Evolutionary conservation across 2,329 filamentous ascomycete species (phyloP), one percentile per base, ranked within the genome.

Genomic region (Colletotrichum aenigma): DNA sequence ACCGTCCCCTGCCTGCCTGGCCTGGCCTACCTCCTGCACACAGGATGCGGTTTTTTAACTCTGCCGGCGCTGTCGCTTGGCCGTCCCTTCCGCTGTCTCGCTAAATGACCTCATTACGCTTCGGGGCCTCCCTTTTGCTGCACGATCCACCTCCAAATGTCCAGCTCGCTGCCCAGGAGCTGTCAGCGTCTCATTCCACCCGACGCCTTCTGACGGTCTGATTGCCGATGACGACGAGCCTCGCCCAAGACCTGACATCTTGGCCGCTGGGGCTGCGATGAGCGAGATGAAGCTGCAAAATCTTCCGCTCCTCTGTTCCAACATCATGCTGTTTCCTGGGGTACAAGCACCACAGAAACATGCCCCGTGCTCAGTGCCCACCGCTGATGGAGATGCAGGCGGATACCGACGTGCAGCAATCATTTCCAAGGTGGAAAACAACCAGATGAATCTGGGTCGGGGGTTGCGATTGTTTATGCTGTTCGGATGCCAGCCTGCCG

Each of bases 41-140:
- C 15, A 28, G 30, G 8, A n/a, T 15, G 26, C 13, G 18, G 43
- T 61, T 55, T 30, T 71, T 62, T n/a, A 62, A 28, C 55, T 71
- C 66, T 61, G 67, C 38, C 56, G 34, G 30, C 38, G 66, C 71
- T 52, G 24, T 26, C 15, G 6, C 52, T 75, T 73, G 56, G 64
- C 73, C 62, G 43, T 38, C 18, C 56, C 58, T 72, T 56, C 69
- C 70, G 73, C 36, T 52, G 30, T 56, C 26, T 68, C 48, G 64
- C 58, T 36, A 69, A 75, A 69, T 69, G 70, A 75, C 70, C 73
- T 75, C 73, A 75, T 75, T 75, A 75, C 70, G 24, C 48, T 73
- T 75, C 70, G 65, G 72, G 58, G 38, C 58, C 43, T 55, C 30
- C 60, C 60, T 43, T 32, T 34, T 34, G 21, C 34, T 30, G 36